Percentiles rank a stretch among this genome's conserved stretches.
Evolutionary conservation across 805 yeast species (phyloP).

Genomic region (Cyberlindnera veronae): DNA sequence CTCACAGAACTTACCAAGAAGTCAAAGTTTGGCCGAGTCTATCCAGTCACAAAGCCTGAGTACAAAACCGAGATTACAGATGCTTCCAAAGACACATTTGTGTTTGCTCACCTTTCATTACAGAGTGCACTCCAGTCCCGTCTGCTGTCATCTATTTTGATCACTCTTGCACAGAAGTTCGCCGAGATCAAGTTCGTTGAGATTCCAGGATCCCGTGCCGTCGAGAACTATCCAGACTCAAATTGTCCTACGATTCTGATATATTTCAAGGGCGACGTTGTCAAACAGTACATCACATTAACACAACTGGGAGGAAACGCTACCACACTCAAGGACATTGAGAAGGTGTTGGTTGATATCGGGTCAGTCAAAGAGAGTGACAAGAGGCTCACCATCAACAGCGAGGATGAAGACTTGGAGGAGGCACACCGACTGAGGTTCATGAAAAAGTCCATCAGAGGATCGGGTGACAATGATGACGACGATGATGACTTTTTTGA

Average conservation of each 20-base stretch:
- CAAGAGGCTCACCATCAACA: conserved; percentile 58
- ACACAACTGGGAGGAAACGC: conserved; percentile 82
- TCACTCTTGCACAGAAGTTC: conserved; percentile 58
- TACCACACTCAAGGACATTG: conserved; percentile 66
- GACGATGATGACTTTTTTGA: conserved; percentile 47
- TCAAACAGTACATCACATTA: conserved; percentile 78
- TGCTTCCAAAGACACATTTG: conserved; percentile 63
- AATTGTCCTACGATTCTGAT: conserved; percentile 90
- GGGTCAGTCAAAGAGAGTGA: conserved; percentile 68
- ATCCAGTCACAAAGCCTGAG: conserved; percentile 81
- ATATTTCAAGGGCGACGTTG: conserved; percentile 73
- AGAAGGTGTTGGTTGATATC: conserved; percentile 60
- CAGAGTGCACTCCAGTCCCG: conserved; percentile 72
- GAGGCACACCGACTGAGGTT: conserved; percentile 52
- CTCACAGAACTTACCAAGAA: conserved; percentile 53
- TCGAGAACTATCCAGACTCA: conserved; percentile 85
- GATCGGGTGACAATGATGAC: conserved; percentile 38
- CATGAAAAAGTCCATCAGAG: conserved; percentile 53
- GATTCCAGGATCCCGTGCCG: conserved; percentile 86
- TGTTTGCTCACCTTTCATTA: conserved; percentile 73
- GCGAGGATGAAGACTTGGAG: conserved; percentile 55
- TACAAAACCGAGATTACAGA: conserved; percentile 82
- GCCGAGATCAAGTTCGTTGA: conserved; percentile 88
- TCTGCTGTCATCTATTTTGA: conserved; percentile 56
- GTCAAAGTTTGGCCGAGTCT: conserved; percentile 69